These are phyloP conservation scores for Podosphaera aphanis DNA, from an alignment of 2,329 filamentous ascomycete species.

Conservation along the genomic window DNA sequence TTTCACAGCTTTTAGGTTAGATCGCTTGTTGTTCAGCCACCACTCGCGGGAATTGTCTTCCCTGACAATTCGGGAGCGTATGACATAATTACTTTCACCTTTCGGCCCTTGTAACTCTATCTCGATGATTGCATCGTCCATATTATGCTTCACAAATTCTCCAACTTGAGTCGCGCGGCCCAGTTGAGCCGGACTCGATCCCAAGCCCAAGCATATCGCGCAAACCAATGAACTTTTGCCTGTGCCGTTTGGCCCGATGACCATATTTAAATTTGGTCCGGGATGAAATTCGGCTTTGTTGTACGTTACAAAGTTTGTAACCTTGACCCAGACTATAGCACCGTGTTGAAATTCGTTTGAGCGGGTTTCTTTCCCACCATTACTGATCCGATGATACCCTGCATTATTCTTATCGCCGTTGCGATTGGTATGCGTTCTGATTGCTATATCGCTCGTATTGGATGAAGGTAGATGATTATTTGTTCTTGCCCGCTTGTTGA, in stretches of 20 bases:
- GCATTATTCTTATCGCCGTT: not conserved
- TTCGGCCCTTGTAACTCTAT: constrained; percentile 53
- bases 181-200: constrained; percentile 59
- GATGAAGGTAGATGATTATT: not conserved
- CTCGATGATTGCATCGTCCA: constrained; percentile 56
- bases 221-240: constrained; percentile 95
- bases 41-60: constrained; percentile 69
- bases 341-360: constrained; percentile 28
- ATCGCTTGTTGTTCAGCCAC: constrained; percentile 44
- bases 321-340: constrained; percentile 66
- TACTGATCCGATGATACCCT: not conserved
- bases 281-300: constrained; percentile 75
- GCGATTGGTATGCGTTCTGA: not conserved
- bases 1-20: constrained; percentile 39
- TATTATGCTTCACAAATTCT: constrained; percentile 85
- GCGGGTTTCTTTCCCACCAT: not conserved
- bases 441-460: not conserved
- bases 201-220: constrained; percentile 80
- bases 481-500: not conserved
- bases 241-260: constrained; percentile 95
- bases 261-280: constrained; percentile 88
- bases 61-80: constrained; percentile 53
- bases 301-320: constrained; percentile 88
- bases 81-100: constrained; percentile 41
- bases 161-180: constrained; percentile 66